A percentile compares a stretch with the other conserved stretches of the same genome.
These are phyloP conservation scores for Phytophthora sansomeana DNA, from an alignment of 352 stramenopile genomes.

Conservation along the genomic window DNA sequence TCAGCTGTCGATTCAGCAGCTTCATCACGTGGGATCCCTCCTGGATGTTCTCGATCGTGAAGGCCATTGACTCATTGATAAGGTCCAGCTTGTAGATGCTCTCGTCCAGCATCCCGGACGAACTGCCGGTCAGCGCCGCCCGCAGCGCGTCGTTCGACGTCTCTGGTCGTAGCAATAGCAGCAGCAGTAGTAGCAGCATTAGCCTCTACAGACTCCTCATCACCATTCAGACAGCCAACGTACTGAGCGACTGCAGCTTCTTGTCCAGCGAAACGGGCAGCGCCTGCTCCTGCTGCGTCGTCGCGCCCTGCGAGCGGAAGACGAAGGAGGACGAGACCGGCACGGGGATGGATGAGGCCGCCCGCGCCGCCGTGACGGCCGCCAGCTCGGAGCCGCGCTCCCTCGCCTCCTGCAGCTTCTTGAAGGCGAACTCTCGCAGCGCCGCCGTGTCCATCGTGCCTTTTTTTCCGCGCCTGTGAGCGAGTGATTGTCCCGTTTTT, in stretches of 20 bases:
- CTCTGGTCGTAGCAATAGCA: slow-evolving; percentile 36
- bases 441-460: slow-evolving; percentile 64
- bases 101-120: slow-evolving; percentile 47
- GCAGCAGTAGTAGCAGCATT: slow-evolving; percentile 8
- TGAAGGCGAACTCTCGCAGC: slow-evolving; percentile 77
- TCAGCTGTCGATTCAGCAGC: slow-evolving; percentile 73
- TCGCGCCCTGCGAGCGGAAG: slow-evolving; percentile 46
- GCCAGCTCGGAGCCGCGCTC: slow-evolving; percentile 69
- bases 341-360: slow-evolving; percentile 63
- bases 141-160: slow-evolving; percentile 54
- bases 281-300: slow-evolving; percentile 16
- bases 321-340: slow-evolving; percentile 46
- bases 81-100: slow-evolving; percentile 79
- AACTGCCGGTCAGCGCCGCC: slow-evolving; percentile 38
- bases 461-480: slow-evolving; percentile 17
- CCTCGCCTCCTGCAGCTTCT: slow-evolving; percentile 78
- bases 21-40: slow-evolving; percentile 77
- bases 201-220: neutral
- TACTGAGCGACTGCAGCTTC: slow-evolving; percentile 36
- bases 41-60: slow-evolving; percentile 85
- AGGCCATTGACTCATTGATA: slow-evolving; percentile 83
- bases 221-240: slow-evolving; percentile 2
- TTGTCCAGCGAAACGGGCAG: slow-evolving; percentile 21
- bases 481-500: slow-evolving; percentile 21
- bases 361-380: slow-evolving; percentile 50